Base-by-base conservation (phyloP, 352 stramenopile genomes). In the Thalassiosira gravida region DNA sequence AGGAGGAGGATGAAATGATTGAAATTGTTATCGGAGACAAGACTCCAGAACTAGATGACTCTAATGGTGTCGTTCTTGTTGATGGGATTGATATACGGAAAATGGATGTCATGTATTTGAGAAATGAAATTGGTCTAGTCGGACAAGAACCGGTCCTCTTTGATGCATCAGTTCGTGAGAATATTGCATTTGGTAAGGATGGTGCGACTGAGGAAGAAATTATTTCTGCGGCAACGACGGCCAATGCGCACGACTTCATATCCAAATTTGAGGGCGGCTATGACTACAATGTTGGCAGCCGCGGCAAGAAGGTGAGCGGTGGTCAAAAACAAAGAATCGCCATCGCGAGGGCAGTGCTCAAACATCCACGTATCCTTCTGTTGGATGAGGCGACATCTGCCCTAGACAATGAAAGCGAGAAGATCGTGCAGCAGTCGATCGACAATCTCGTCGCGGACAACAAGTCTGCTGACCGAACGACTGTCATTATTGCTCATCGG, bases 401-500 rank as follows among this genome's bases (percentile, higher is more conserved):
- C 27, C 90, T 98, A 2, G 97, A 99, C 87, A 98, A 95, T 30
- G 87, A 98, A 9, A 99, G 96, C 3, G 97, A 99, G 84, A 94
- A 96, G 35, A 93, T 95, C 58, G 97, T 99, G 56, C 97, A 99
- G 77, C 92, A 96, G 30, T 96, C 97, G 47, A 90, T 99, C 27
- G 96, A 98, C 83, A 74, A 79, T 14, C 70, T 94, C 67, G 96
- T 97, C 67, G 8, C 37, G 37, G 16, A 16, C 37, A 46, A 46
- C 8, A 16, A 16, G 37, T 46, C 37, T 16, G 93, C 96, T 24
- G 65, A 91, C 24, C 69, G 96, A 39, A 99, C 97, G 0, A 97
- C 97, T 81, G 77, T 99, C 37, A 94, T 98, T n/a, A 99, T 99
- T 82, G 97, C 97, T 14, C 97, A 99, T 90, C 92, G 97, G 27